A percentile compares a stretch with the other conserved stretches of the same genome.
Conservation (phyloP, 2,329 filamentous ascomycete genomes). For the Clarireedia paspali region DNA sequence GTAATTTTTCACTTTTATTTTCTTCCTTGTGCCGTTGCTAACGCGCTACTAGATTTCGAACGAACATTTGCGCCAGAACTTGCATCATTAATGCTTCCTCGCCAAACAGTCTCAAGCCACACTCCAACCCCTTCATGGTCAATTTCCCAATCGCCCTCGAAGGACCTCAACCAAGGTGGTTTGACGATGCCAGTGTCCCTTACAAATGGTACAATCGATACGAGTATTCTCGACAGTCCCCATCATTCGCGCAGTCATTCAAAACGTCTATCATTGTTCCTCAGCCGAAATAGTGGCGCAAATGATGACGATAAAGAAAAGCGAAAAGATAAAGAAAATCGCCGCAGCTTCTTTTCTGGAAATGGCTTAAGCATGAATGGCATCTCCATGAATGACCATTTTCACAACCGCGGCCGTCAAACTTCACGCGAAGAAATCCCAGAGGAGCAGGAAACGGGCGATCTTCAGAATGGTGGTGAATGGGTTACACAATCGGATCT, state of each 20-base stretch:
- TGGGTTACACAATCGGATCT: conserved; percentile 33
- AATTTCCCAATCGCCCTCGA: conserved; percentile 11
- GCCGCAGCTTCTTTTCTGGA: conserved; percentile 8
- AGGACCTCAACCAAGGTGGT: conserved; percentile 14
- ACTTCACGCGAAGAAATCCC: neutral
- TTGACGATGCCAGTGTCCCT: conserved; percentile 15
- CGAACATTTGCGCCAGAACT: conserved; percentile 59
- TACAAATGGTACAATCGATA: conserved; percentile 21
- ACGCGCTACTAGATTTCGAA: conserved; percentile 45
- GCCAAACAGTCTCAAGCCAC: conserved; percentile 23
- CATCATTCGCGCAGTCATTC: conserved; percentile 7
- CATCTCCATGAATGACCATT: conserved; percentile 2
- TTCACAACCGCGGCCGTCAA: neutral
- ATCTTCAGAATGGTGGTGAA: conserved; percentile 7
- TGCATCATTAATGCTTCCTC: conserved; percentile 49
- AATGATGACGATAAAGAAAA: neutral
- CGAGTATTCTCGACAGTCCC: conserved; percentile 19
- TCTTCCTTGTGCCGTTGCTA: conserved; percentile 9
- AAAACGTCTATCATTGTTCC: conserved; percentile 5
- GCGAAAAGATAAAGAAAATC: conserved; percentile 1
- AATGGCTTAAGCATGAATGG: conserved; percentile 10
- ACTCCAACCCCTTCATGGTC: conserved; percentile 32
- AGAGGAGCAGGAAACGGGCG: conserved; percentile 2
- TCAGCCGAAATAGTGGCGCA: neutral
- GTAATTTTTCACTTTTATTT: conserved; percentile 39